These are phyloP conservation scores for Aspergillus heteromorphus DNA, from an alignment of 495 filamentous ascomycete genomes.

Conservation along the genomic window DNA sequence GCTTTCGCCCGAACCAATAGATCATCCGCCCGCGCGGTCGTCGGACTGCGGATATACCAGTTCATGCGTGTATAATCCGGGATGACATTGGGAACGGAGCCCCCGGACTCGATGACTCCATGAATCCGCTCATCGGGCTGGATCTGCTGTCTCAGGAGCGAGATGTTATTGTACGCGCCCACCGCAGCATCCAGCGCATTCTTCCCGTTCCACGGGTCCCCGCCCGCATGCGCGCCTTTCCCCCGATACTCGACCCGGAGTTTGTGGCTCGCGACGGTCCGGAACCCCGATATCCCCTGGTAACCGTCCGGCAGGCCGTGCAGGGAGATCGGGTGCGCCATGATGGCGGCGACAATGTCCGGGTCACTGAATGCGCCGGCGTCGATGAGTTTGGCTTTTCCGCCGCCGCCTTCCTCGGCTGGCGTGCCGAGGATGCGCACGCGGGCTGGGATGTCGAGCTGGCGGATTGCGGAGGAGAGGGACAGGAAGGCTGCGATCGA, in stretches of 20 bases:
- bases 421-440: constrained; percentile 55
- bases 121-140: constrained; percentile 50
- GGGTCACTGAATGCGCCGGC: constrained; percentile 56
- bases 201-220: constrained; percentile 51
- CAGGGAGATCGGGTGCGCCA: constrained; percentile 26
- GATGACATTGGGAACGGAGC: constrained; percentile 48
- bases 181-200: constrained; percentile 56
- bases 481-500: constrained; percentile 51
- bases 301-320: background rate
- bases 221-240: constrained; percentile 39
- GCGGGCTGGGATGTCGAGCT: background rate
- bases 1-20: background rate
- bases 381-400: constrained; percentile 58
- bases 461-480: constrained; percentile 14
- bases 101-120: constrained; percentile 44
- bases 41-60: constrained; percentile 31
- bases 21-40: background rate
- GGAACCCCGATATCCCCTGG: background rate
- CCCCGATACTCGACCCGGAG: background rate
- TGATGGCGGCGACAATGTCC: constrained; percentile 47
- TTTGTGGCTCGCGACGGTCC: background rate
- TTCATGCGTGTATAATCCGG: constrained; percentile 40
- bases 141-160: constrained; percentile 52
- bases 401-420: constrained; percentile 65
- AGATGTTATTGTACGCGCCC: constrained; percentile 47